Conservation (phyloP, 257 asterid species). For the Paulownia fortunei region DNA sequence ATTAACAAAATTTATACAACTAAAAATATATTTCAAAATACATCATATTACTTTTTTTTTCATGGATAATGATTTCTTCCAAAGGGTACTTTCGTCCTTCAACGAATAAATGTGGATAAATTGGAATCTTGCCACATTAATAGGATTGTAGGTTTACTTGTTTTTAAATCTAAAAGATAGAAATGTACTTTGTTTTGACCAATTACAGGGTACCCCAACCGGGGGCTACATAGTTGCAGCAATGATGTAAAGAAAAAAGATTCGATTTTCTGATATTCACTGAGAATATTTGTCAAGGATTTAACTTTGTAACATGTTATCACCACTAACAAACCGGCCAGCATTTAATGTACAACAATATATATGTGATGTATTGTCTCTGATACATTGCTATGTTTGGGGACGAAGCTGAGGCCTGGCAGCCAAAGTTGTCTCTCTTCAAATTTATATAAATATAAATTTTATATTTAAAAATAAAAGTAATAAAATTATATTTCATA, state of each 20-base stretch:
- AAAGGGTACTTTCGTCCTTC: background rate
- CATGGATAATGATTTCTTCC: no score
- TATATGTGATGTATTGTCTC: no score
- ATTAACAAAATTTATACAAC: no score
- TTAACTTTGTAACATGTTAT: background rate
- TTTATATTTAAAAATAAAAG: no score
- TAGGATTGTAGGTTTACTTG: background rate
- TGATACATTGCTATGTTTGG: no score
- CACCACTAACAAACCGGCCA: background rate
- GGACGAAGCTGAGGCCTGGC: no score
- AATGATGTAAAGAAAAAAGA: conserved; percentile 36
- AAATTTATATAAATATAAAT: no score
- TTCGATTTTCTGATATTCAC: conserved; percentile 15
- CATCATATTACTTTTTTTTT: no score
- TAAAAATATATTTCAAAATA: no score
- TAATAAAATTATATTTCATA: no score
- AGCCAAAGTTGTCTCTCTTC: no score
- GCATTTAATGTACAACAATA: background rate
- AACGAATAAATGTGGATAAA: background rate
- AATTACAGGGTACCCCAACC: background rate
- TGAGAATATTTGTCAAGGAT: conserved; percentile 6
- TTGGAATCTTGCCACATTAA: conserved; percentile 10
- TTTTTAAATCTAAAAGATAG: background rate
- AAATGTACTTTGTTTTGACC: conserved; percentile 26
- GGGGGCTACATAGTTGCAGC: conserved; percentile 20